Evolutionary conservation across 371 early-diverging fungal genomes (phyloP).

Genomic region (Chytridium lagenaria): DNA sequence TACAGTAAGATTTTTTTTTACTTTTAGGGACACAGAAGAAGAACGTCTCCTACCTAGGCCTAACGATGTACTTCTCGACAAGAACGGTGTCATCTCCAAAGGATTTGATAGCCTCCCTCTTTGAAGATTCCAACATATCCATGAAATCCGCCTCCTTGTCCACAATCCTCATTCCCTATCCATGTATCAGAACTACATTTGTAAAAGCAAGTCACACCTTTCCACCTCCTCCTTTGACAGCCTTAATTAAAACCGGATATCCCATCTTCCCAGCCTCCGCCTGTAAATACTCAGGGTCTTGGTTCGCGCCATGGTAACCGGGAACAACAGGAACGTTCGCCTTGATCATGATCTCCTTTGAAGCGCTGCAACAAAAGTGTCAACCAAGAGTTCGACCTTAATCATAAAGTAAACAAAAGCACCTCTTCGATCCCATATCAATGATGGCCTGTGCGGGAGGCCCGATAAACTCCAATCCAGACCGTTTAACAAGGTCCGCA

Average conservation of each 20-base stretch:
- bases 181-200: neutral
- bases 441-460: constrained; percentile 90
- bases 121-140: constrained; percentile 83
- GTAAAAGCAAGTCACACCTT: constrained; percentile 66
- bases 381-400: constrained; percentile 25
- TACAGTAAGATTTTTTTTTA: neutral
- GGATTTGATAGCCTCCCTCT: constrained; percentile 85
- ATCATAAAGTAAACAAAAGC: neutral
- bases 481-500: constrained; percentile 73
- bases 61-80: constrained; percentile 87
- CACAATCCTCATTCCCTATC: constrained; percentile 87
- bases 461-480: constrained; percentile 84
- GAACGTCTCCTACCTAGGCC: constrained; percentile 67
- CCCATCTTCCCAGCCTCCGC: constrained; percentile 78
- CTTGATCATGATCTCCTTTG: constrained; percentile 87
- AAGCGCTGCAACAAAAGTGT: too few species aligned
- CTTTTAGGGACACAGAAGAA: neutral
- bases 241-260: constrained; percentile 96
- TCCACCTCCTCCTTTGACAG: constrained; percentile 96
- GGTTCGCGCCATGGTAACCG: constrained; percentile 93
- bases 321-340: constrained; percentile 93
- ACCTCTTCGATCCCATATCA: constrained; percentile 95
- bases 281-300: constrained; percentile 76
- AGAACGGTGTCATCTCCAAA: constrained; percentile 92
- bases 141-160: constrained; percentile 77